Base-by-base conservation (phyloP, 2,329 filamentous ascomycete species). In the Diaporthe longicolla region DNA sequence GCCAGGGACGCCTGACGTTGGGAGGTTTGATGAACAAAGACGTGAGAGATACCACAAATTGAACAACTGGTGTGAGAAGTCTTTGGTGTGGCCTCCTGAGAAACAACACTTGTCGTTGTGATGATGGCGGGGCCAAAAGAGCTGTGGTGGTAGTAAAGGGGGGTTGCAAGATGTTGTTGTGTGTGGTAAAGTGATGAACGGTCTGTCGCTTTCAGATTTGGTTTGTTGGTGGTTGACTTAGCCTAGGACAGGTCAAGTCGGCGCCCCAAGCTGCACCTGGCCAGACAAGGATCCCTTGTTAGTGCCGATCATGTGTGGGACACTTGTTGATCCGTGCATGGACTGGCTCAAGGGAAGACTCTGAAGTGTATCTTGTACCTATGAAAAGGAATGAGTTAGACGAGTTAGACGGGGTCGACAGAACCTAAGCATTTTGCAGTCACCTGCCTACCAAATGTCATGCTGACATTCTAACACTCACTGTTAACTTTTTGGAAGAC, bases 51-150 rank as follows among this genome's bases (percentile, higher is more conserved):
- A 55, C 37, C 40, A 59, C 24, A n/a, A 13, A 19, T n/a, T 35
- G 52, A 19, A 24, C 35, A 21, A n/a, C 40, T 63, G 40, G 13
- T 58, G 40, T 19, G 24, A 26, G 17, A 17, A 17, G 11, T 13
- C 43, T 71, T 48, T 5, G 43, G 15, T 19, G n/a, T 29, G 45
- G 35, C 37, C 13, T 19, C 35, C 15, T 45, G 4, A 7, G 24
- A 17, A 48, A 68, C 58, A 73, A 68, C 71, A 75, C 71, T 73
- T 73, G 66, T 73, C 70, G 54, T 73, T 65, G 45, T 75, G 65
- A 37, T 66, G 71, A 50, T 68, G 59, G 35, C 32, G 11, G 48
- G 21, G 68, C 21, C 26, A 48, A 11, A 40, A 55, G 26, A 35
- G 52, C 52, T 26, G 45, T 29, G 37, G 58, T 6, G 48, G 40